Conservation (phyloP, 2,329 filamentous ascomycete genomes). For the Ceratocystis papillata region DNA sequence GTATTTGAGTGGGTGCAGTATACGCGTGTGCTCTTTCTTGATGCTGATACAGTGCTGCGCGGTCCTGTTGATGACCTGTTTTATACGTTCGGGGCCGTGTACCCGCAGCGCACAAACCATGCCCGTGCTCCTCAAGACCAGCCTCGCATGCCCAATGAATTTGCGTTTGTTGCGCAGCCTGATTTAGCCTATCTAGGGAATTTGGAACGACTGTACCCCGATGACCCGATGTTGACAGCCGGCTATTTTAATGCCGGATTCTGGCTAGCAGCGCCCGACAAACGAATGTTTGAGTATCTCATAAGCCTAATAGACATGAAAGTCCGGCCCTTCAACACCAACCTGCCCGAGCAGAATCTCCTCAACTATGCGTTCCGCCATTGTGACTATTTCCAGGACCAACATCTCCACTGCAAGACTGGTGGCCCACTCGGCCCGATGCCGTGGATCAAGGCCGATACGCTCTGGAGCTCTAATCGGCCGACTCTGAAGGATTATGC, state of each 20-base stretch:
- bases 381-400: slow-evolving; percentile 23
- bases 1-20: slow-evolving; percentile 35
- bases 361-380: slow-evolving; percentile 36
- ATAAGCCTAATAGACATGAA: slow-evolving; percentile 29
- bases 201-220: slow-evolving; percentile 33
- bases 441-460: slow-evolving; percentile 21
- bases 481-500: slow-evolving; percentile 18
- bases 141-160: slow-evolving; percentile 29
- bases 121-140: slow-evolving; percentile 29
- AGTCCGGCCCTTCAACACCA: slow-evolving; percentile 32
- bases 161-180: slow-evolving; percentile 31
- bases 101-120: slow-evolving; percentile 25
- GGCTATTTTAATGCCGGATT: slow-evolving; percentile 35
- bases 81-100: slow-evolving; percentile 28
- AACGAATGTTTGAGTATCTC: slow-evolving; percentile 33
- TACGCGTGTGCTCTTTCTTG: slow-evolving; percentile 35
- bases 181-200: slow-evolving; percentile 31
- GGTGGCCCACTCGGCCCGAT: slow-evolving; percentile 22
- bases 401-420: slow-evolving; percentile 15
- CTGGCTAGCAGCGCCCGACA: slow-evolving; percentile 34
- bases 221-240: slow-evolving; percentile 27
- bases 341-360: slow-evolving; percentile 36
- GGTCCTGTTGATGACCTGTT: slow-evolving; percentile 34
- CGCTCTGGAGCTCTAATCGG: slow-evolving; percentile 23
- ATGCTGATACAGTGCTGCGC: slow-evolving; percentile 35